Percentiles rank a stretch among this genome's conserved stretches.
Conservation (phyloP, 495 filamentous ascomycete species). For the Terfezia claveryi region DNA sequence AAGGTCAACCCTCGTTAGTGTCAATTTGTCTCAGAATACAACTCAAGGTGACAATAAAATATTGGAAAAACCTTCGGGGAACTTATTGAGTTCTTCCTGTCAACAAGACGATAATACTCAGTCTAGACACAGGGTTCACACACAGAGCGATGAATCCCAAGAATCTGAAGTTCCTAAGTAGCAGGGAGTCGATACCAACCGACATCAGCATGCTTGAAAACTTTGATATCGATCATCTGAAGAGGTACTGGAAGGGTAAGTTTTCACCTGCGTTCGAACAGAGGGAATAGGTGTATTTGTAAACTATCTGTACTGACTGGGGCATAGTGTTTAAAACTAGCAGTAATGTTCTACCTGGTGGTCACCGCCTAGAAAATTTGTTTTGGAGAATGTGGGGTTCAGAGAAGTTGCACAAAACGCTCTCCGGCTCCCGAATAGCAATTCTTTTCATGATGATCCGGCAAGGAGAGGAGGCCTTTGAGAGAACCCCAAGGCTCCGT, state of each 20-base stretch:
- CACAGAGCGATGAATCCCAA: not conserved
- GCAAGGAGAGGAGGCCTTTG: slow-evolving; percentile 12
- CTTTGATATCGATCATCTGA: not conserved
- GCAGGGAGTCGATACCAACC: not conserved
- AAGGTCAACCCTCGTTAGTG: not conserved
- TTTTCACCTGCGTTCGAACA: not conserved
- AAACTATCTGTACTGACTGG: no score
- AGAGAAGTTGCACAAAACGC: slow-evolving; percentile 10
- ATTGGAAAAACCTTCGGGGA: no score
- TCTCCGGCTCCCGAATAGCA: slow-evolving; percentile 13
- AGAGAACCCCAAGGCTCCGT: not conserved
- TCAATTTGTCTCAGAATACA: not conserved
- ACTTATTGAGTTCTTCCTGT: not conserved
- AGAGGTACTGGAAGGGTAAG: not conserved
- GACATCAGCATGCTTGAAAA: not conserved
- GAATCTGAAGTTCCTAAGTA: not conserved
- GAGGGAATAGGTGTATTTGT: no score
- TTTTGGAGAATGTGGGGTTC: slow-evolving; percentile 20
- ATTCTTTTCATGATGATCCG: slow-evolving; percentile 17
- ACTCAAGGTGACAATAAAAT: not conserved
- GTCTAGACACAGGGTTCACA: not conserved
- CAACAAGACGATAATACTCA: not conserved
- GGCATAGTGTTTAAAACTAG: slow-evolving; percentile 16
- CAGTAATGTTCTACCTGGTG: slow-evolving; percentile 16
- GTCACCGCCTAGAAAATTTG: slow-evolving; percentile 17